Evolutionary conservation across 2,329 filamentous ascomycete genomes (phyloP).

Genomic region (Beauveria asiatica): DNA sequence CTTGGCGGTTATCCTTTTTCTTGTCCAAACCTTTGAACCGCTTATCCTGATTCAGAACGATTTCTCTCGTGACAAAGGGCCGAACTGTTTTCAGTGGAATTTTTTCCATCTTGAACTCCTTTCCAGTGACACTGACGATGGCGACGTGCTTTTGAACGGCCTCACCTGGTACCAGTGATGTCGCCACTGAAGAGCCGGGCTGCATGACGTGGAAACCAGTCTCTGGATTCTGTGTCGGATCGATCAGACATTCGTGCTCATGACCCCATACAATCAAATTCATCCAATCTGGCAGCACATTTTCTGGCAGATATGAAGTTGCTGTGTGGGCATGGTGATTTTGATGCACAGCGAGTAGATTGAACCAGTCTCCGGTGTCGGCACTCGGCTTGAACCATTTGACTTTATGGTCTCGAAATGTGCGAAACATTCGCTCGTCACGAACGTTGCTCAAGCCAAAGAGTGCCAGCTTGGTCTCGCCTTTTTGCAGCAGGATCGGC

Average conservation of each 20-base stretch:
- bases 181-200: constrained; percentile 91
- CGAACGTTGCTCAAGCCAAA: constrained; percentile 95
- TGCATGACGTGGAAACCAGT: constrained; percentile 95
- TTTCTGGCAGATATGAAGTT: constrained; percentile 90
- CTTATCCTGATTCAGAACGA: constrained; percentile 66
- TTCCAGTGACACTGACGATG: constrained; percentile 75
- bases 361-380: constrained; percentile 88
- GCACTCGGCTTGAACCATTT: constrained; percentile 81
- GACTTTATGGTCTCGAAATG: constrained; percentile 86
- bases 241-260: constrained; percentile 91
- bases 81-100: constrained; percentile 81
- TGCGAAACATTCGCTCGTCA: constrained; percentile 89
- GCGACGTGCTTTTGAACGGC: constrained; percentile 86
- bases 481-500: constrained; percentile 88
- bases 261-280: constrained; percentile 95
- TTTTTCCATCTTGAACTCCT: constrained; percentile 69
- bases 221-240: constrained; percentile 74
- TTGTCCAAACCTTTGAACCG: constrained; percentile 70
- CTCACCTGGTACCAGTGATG: constrained; percentile 82
- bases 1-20: constrained; percentile 72
- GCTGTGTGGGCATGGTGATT: constrained; percentile 90
- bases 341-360: constrained; percentile 88
- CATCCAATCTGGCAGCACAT: constrained; percentile 83
- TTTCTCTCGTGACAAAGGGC: constrained; percentile 80
- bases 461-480: constrained; percentile 80